Percentiles rank a stretch among this genome's conserved stretches.
phyloP scores from a whole-genome alignment of 768 basidiomycete genomes.

The Pleurotus ostreatus region DNA sequence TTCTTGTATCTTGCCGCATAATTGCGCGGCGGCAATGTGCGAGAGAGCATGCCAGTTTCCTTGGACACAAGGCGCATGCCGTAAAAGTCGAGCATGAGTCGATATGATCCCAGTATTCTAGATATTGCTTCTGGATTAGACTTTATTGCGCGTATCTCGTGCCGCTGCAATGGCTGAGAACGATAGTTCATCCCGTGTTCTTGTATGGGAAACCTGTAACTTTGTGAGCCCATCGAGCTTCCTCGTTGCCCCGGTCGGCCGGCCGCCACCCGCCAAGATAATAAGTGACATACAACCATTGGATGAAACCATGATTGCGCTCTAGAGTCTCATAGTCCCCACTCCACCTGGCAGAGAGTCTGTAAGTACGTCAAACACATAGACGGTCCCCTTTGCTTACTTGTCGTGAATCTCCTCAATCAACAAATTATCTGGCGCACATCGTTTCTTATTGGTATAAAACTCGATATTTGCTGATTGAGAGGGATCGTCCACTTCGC shows the following conservation, averaged over 20 bases:
- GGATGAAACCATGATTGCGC: conserved; percentile 67
- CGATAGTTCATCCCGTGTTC: conserved; percentile 70
- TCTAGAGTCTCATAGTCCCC: conserved; percentile 63
- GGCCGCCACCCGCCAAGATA: neutral
- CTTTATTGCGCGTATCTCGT: conserved; percentile 60
- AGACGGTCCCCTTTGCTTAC: conserved; percentile 27
- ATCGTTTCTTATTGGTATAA: conserved; percentile 53
- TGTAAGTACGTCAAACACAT: neutral
- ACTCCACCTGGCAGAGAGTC: conserved; percentile 47
- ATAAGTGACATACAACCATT: conserved; percentile 62
- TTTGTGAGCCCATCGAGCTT: neutral
- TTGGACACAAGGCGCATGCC: conserved; percentile 62
- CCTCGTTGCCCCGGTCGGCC: neutral
- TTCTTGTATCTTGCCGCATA: conserved; percentile 58
- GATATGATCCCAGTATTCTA: conserved; percentile 58
- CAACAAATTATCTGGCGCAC: conserved; percentile 55
- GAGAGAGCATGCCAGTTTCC: conserved; percentile 57
- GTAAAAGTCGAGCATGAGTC: conserved; percentile 77
- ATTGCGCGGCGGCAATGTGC: conserved; percentile 43
- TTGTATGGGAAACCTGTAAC: conserved; percentile 62
- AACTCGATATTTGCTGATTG: conserved; percentile 52
- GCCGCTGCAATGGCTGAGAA: conserved; percentile 62
- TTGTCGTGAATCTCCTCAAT: conserved; percentile 61
- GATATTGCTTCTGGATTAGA: conserved; percentile 39
- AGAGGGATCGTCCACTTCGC: conserved; percentile 31